Evolutionary conservation across 768 basidiomycete species (phyloP).

Genomic region (Artomyces pyxidatus): DNA sequence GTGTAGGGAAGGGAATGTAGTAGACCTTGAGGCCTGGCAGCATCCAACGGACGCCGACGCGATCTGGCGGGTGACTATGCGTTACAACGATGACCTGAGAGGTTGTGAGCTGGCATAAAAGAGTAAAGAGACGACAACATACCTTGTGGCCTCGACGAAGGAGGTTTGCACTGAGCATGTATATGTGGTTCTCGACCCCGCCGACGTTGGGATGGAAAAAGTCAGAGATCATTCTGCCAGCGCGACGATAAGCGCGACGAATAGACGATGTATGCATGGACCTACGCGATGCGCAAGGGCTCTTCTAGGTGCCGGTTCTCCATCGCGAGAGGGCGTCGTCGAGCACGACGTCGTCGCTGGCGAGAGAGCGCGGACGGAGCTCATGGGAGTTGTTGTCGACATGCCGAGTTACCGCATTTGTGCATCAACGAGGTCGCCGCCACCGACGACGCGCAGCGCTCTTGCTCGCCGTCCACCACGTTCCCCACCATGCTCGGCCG

Average conservation of each 20-base stretch:
- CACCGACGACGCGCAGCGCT: too few relatives aligned
- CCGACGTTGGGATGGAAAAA: slow-evolving; percentile 94
- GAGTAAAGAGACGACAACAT: slow-evolving; percentile 10
- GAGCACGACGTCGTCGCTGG: too few relatives aligned
- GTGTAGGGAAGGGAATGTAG: slow-evolving; percentile 83
- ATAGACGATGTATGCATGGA: not conserved
- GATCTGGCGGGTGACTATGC: slow-evolving; percentile 80
- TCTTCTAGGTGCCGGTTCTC: too few relatives aligned
- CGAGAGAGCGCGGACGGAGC: too few relatives aligned
- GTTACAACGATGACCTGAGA: slow-evolving; percentile 87
- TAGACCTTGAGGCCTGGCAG: slow-evolving; percentile 87
- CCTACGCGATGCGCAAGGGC: not conserved
- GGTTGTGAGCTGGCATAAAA: not conserved
- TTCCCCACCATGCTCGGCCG: not conserved
- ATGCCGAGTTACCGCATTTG: too few relatives aligned
- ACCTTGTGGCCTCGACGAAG: slow-evolving; percentile 82
- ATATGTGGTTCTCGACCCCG: slow-evolving; percentile 95
- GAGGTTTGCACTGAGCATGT: slow-evolving; percentile 81
- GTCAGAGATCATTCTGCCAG: slow-evolving; percentile 82
- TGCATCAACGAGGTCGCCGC: too few relatives aligned
- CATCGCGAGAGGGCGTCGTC: not conserved
- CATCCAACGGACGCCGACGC: slow-evolving; percentile 87
- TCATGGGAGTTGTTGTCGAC: too few relatives aligned
- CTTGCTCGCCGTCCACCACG: not conserved
- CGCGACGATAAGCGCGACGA: not conserved